A percentile compares a stretch with the other conserved stretches of the same genome.
phyloP scores from a whole-genome alignment of 306 rosid species.

The Trifolium dubium region DNA sequence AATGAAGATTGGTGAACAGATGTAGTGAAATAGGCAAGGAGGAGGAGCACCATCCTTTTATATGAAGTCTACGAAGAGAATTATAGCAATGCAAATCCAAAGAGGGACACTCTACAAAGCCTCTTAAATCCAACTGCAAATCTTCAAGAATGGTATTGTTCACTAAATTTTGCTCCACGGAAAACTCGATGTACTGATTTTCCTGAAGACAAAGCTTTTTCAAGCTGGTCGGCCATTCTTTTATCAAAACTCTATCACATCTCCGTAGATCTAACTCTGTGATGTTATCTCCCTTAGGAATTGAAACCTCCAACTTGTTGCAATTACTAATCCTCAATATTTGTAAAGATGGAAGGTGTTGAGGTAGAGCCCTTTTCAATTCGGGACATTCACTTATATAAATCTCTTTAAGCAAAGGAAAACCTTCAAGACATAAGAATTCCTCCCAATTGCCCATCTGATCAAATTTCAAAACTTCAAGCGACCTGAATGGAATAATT shows the following conservation, averaged over 20 bases:
- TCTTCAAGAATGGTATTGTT: no score
- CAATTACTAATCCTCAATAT: neutral
- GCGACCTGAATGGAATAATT: conserved; percentile 17
- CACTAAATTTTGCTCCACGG: no score
- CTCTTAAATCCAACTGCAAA: no score
- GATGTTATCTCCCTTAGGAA: conserved; percentile 1
- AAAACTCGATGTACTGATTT: neutral
- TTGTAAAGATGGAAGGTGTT: conserved; percentile 30
- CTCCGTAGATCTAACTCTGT: neutral
- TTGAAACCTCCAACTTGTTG: neutral
- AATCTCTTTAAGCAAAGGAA: conserved; percentile 31
- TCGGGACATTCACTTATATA: neutral
- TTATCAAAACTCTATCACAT: neutral
- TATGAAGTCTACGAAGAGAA: no score
- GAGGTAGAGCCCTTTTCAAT: conserved; percentile 15
- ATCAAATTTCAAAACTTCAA: conserved; percentile 26
- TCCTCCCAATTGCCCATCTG: conserved; percentile 30
- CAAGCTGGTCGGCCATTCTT: neutral
- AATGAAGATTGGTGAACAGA: no score
- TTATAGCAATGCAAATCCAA: no score
- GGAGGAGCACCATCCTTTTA: no score
- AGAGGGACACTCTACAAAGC: no score
- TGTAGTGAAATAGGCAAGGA: no score
- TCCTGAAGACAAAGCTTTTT: neutral
- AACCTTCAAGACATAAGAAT: conserved; percentile 23